Percentiles rank a stretch among this genome's conserved stretches.
These are phyloP conservation scores for Eucalyptus leucophloia DNA, from an alignment of 345 rosid species.

Conservation along the genomic window DNA sequence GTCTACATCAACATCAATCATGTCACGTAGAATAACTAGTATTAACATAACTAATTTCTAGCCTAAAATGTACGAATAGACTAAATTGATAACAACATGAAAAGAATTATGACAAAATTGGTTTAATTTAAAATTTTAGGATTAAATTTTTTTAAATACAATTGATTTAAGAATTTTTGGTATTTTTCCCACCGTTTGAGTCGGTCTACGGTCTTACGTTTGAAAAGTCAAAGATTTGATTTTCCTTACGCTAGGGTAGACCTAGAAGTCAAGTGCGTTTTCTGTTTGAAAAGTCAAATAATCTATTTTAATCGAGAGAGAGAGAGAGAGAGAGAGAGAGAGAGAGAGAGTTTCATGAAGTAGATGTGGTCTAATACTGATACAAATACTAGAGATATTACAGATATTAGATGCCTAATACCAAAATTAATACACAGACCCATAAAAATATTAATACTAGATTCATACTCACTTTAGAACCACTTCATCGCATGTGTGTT, in stretches of 20 bases:
- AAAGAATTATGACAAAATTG: too few relatives aligned
- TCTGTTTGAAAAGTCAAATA: not conserved
- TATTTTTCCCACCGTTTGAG: too few relatives aligned
- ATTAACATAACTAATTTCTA: too few relatives aligned
- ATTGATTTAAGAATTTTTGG: too few relatives aligned
- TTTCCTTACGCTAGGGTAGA: not conserved
- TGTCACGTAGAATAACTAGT: accelerated
- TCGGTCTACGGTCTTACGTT: not conserved
- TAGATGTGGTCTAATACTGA: not conserved
- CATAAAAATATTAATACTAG: not conserved
- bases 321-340: not conserved
- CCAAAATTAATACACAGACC: not conserved
- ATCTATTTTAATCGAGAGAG: not conserved
- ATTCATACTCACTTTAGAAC: not conserved
- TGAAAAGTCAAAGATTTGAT: not conserved
- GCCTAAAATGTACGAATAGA: not conserved
- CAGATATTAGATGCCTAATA: not conserved
- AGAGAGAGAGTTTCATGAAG: not conserved
- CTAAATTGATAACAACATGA: too few relatives aligned
- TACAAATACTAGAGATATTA: not conserved
- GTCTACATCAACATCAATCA: accelerated
- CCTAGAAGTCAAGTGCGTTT: not conserved
- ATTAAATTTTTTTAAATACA: too few relatives aligned
- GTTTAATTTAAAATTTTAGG: too few relatives aligned
- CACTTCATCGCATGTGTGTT: not conserved